phyloP scores from a whole-genome alignment of 768 basidiomycete species.

The Leucocoprinus leucothites region DNA sequence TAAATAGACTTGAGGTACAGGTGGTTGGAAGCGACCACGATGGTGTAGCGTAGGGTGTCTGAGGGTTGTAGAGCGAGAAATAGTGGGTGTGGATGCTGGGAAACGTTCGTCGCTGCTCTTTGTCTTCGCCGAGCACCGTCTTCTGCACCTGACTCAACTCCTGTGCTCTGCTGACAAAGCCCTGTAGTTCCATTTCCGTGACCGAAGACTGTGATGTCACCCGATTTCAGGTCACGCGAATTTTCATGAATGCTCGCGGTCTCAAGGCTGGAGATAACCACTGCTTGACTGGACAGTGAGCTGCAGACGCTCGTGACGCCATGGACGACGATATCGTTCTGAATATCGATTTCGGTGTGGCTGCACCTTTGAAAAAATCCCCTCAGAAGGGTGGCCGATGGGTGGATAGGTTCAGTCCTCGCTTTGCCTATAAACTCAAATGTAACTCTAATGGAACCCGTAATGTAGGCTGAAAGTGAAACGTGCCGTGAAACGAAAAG shows the following conservation, averaged over 20 bases:
- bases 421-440: not conserved
- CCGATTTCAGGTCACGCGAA: not conserved
- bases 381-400: constrained; percentile 64
- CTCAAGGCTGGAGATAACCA: too few species aligned
- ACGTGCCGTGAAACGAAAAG: constrained; percentile 62
- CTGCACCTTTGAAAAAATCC: constrained; percentile 23
- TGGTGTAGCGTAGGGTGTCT: not conserved
- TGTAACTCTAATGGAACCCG: constrained; percentile 16
- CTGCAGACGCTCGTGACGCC: not conserved
- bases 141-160: constrained; percentile 8
- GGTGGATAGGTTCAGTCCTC: constrained; percentile 62
- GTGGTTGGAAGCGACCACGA: too few species aligned
- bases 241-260: not conserved
- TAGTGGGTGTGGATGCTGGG: not conserved
- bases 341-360: constrained; percentile 54
- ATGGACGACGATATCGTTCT: constrained; percentile 79
- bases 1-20: not conserved
- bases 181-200: not conserved
- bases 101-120: constrained; percentile 2
- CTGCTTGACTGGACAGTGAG: too few species aligned
- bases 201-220: not conserved
- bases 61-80: not conserved
- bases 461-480: constrained; percentile 67
- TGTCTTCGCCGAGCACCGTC: constrained; percentile 8
- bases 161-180: constrained; percentile 12